Percentiles rank a stretch among this genome's conserved stretches.
These are phyloP conservation scores for Waitea zeae DNA, from an alignment of 1,284 basidiomycete species.

Conservation along the genomic window DNA sequence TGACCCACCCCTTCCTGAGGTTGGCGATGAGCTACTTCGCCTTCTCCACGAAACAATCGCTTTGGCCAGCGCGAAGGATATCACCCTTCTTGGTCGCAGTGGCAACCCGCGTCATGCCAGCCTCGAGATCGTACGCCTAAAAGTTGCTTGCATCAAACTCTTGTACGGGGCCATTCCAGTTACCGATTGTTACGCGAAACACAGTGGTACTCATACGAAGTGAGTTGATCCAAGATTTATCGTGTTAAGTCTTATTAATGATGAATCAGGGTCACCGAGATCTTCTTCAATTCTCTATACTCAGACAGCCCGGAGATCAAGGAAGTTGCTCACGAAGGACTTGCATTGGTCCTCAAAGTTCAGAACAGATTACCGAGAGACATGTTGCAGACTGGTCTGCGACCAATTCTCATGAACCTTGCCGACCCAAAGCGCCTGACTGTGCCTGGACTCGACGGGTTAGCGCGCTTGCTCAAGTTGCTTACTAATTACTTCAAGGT, in stretches of 20 bases:
- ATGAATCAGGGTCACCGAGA: conserved; percentile 78
- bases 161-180: conserved; percentile 90
- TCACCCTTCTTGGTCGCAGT: conserved; percentile 63
- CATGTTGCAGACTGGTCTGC: conserved; percentile 84
- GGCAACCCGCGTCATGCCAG: conserved; percentile 64
- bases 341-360: conserved; percentile 78
- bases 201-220: too few relatives aligned
- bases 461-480: conserved; percentile 89
- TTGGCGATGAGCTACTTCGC: conserved; percentile 86
- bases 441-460: conserved; percentile 87
- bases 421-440: conserved; percentile 92
- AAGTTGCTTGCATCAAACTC: conserved; percentile 91
- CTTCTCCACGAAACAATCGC: conserved; percentile 91
- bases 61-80: conserved; percentile 90
- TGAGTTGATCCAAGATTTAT: too few relatives aligned
- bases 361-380: conserved; percentile 93
- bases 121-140: conserved; percentile 76
- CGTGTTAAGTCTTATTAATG: too few relatives aligned
- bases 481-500: conserved; percentile 99
- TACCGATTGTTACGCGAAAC: conserved; percentile 80
- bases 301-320: conserved; percentile 89
- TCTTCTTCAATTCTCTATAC: conserved; percentile 99
- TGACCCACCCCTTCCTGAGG: conserved; percentile 74
- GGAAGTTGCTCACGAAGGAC: conserved; percentile 87
- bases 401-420: conserved; percentile 95